Base-by-base conservation (phyloP, 75 land plant genomes). In the Sequoiadendron giganteum region DNA sequence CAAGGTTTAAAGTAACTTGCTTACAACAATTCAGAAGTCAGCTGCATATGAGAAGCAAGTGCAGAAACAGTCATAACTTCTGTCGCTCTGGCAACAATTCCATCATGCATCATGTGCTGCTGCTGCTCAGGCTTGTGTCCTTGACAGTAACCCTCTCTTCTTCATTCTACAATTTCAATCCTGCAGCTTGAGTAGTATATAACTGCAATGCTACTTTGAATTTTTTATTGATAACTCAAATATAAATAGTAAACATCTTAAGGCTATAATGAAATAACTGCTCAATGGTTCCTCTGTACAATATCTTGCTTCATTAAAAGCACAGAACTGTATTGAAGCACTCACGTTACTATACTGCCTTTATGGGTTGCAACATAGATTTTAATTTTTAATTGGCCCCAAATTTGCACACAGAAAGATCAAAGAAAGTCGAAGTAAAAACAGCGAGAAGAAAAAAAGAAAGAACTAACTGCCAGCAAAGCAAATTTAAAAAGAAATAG, bases 21-120 rank as follows among this genome's bases (percentile, higher is more conserved):
- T 11, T 87, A 95, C 97, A 95, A 84, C 93, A 94, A 88, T 90
- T 94, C n/a, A 95, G 65, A 68, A 95, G 94, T 83, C 93, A 89
- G 90, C 91, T 95, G 88, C 96, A 95, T 54, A 85, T 87, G 11
- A 96, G 97, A 15, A 95, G 87, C 86, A 95, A 91, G 87, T 95
- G 96, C 89, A 93, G 58, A 87, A 95, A 95, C 38, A 96, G 96
- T 0, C 88, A 91, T 86, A 95, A 87, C 70, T 95, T 95, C 48
- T 92, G 94, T 32, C 90, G 90, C 87, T 95, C 97, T 73, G 93
- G 91, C 87, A 95, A 75, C 86, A 95, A 89, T 83, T 95, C 97
- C 45, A 91, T 90, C 86, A 95, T 61, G 86, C 91, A 95, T 55
- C 97, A 93, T 90, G 83, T 80, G 81, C 58, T 15, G 43, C 42